Evolutionary conservation across 2,329 filamentous ascomycete species (phyloP), one percentile per base, ranked within the genome.

Genomic region (Colletotrichum brevisporum): DNA sequence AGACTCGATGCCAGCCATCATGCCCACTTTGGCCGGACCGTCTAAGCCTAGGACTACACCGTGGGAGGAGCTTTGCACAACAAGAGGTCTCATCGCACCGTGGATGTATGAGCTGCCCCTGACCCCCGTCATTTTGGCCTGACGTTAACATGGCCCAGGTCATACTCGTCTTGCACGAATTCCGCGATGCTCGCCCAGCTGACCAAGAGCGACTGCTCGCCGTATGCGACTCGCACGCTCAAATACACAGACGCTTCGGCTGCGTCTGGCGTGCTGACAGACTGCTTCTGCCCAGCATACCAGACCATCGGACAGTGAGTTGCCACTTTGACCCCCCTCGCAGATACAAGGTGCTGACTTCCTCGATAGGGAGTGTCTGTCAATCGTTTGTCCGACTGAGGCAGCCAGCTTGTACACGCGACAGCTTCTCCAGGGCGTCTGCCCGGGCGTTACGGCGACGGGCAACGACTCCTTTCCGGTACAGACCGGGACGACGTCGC

Each of bases 371-470:
- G 13, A 51, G 15, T 67, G 64, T 27, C 24, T 67, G 12, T 6
- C 8, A 2, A 51, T 45, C 4, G 43, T 67, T 9, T 67, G 58
- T 16, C 58, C 51, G 2, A 50, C 31, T 4, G 31, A 67, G 16
- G 64, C 47, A 27, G 64, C 51, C 18, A 24, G 24, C 12, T 18
- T 63, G 12, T 63, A 63, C 51, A 67, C 51, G 2, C 45, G 36
- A 13, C 58, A 67, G 24, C 51, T 67, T 16, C 64, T 67, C 13
- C 57, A 63, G 41, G 64, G 64, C 9, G 58, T 63, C 53, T 56
- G 43, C 24, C 50, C 58, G 3, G 53, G 51, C 4, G 36, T 63
- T 6, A 56, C 31, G 3, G 51, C 58, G n/a, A 41, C 21, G 16
- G 53, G n/a, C 15, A 63, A 63, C 9, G 43, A 21, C 10, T 39